These are phyloP conservation scores for Alternaria sp. DNA, from an alignment of 2,329 filamentous ascomycete genomes.

Conservation along the genomic window DNA sequence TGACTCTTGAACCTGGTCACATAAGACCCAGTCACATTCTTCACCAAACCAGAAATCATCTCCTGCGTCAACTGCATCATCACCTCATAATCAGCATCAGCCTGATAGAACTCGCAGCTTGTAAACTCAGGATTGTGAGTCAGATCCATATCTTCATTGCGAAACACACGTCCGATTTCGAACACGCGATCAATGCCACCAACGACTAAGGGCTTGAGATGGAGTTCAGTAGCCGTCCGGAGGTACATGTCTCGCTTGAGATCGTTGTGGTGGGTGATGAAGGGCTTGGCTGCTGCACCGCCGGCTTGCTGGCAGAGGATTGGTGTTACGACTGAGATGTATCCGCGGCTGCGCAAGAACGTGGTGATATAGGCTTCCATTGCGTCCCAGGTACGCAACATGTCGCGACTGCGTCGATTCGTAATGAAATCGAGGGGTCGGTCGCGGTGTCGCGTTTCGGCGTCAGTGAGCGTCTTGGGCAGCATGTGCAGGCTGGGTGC, in stretches of 20 bases:
- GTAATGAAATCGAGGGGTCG: slow-evolving; percentile 96
- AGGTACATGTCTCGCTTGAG: slow-evolving; percentile 93
- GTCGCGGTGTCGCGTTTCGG: slow-evolving; percentile 91
- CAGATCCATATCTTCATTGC: slow-evolving; percentile 88
- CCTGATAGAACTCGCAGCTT: slow-evolving; percentile 91
- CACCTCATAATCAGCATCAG: slow-evolving; percentile 76
- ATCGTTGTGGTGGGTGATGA: slow-evolving; percentile 95
- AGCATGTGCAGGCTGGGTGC: slow-evolving; percentile 91
- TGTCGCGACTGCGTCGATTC: slow-evolving; percentile 84
- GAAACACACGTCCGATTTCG: slow-evolving; percentile 93
- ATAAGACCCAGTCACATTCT: slow-evolving; percentile 84
- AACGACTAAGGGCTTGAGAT: slow-evolving; percentile 95
- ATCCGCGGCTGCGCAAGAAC: slow-evolving; percentile 86
- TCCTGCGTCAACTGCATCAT: slow-evolving; percentile 92
- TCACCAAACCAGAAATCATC: slow-evolving; percentile 86
- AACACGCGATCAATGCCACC: slow-evolving; percentile 94
- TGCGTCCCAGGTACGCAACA: slow-evolving; percentile 83
- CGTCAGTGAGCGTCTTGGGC: slow-evolving; percentile 84
- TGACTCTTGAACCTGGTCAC: slow-evolving; percentile 86
- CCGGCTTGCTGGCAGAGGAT: slow-evolving; percentile 97
- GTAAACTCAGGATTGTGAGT: slow-evolving; percentile 99
- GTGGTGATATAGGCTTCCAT: slow-evolving; percentile 87
- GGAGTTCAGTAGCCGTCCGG: slow-evolving; percentile 92
- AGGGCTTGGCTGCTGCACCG: slow-evolving; percentile 93
- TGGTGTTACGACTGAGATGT: slow-evolving; percentile 90